Evolutionary conservation across 352 stramenopile species (phyloP).

Genomic region (Phytophthora lateralis): DNA sequence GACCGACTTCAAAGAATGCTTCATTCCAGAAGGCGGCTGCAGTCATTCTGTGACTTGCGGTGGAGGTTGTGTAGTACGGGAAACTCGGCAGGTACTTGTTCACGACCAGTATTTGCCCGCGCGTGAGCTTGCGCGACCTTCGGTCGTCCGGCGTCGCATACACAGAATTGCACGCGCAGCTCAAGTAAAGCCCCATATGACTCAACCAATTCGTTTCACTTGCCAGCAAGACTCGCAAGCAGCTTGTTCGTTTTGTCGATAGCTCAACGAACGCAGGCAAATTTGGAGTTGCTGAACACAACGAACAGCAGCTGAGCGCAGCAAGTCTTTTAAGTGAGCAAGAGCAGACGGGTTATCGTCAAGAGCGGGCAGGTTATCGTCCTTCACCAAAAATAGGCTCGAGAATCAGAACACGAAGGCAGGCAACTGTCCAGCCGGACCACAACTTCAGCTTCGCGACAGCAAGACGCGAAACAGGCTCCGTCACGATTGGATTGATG

Average conservation of each 20-base stretch:
- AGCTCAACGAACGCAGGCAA: background rate
- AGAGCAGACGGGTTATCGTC: no score
- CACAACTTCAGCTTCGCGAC: background rate
- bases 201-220: background rate
- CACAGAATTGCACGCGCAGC: constrained; percentile 26
- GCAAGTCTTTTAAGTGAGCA: no score
- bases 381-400: constrained; percentile 3
- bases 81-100: constrained; percentile 46
- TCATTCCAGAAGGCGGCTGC: constrained; percentile 43
- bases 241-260: background rate
- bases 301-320: background rate
- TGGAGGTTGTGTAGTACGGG: constrained; percentile 43
- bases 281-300: background rate
- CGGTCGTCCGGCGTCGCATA: constrained; percentile 10
- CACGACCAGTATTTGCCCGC: constrained; percentile 27
- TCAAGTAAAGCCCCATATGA: constrained; percentile 29
- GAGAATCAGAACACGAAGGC: constrained; percentile 2
- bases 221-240: background rate
- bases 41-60: constrained; percentile 33
- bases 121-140: constrained; percentile 30
- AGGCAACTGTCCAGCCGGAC: background rate
- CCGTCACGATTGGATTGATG: no score
- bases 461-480: background rate
- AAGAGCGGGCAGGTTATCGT: background rate
- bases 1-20: constrained; percentile 39